Percentiles rank a stretch among this genome's conserved stretches.
Conservation (phyloP, 805 yeast species). For the Saturnispora dispora region DNA sequence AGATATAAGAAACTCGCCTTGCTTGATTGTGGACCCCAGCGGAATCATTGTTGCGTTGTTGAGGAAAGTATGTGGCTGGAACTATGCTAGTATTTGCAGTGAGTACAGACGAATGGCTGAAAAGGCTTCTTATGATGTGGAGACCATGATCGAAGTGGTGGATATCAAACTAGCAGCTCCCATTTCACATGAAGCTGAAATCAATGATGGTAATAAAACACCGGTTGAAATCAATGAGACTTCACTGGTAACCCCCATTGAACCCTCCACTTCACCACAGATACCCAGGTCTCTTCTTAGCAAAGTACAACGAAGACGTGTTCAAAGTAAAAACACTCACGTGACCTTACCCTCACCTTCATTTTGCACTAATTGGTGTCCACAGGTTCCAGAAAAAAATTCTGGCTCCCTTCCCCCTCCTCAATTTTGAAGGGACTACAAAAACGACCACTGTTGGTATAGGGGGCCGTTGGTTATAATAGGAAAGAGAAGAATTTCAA, state of each 20-base stretch:
- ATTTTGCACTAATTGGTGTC: neutral
- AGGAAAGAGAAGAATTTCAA: neutral
- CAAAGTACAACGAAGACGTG: neutral
- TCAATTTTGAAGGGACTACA: neutral
- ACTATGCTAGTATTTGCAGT: constrained; percentile 68
- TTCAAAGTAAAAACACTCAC: neutral
- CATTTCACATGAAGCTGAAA: constrained; percentile 37
- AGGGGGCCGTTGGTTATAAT: neutral
- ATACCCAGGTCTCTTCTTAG: constrained; percentile 38
- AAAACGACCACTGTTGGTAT: neutral
- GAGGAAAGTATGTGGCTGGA: constrained; percentile 83
- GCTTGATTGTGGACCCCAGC: constrained; percentile 70
- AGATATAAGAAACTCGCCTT: constrained; percentile 54
- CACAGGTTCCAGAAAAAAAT: neutral
- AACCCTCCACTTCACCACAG: constrained; percentile 41
- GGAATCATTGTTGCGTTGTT: constrained; percentile 73
- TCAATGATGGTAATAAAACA: constrained; percentile 28
- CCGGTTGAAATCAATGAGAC: constrained; percentile 2
- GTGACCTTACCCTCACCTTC: constrained; percentile 1
- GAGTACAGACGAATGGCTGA: constrained; percentile 74
- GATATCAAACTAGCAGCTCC: neutral
- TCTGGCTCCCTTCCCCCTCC: neutral
- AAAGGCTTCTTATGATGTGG: constrained; percentile 69
- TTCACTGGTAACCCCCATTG: neutral
- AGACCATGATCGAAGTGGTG: constrained; percentile 64